phyloP scores from a whole-genome alignment of 345 rosid species.

The Populus davidiana region DNA sequence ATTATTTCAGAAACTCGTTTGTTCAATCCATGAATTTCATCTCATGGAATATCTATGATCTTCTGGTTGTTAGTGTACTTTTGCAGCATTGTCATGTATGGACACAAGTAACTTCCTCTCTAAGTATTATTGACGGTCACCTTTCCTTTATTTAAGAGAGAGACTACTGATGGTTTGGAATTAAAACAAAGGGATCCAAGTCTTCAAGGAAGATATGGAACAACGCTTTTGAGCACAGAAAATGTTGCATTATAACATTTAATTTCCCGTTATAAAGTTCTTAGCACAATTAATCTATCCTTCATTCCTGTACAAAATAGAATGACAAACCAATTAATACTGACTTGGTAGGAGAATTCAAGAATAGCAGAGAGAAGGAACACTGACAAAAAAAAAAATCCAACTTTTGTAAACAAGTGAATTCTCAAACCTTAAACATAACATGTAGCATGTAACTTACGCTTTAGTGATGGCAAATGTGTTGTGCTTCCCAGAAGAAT shows the following conservation, averaged over 20 bases:
- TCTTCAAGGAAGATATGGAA: neutral
- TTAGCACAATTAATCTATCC: neutral
- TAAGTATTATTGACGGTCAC: neutral
- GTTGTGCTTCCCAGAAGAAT: conserved; percentile 96
- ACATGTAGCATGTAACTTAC: conserved; percentile 44
- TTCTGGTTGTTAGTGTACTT: neutral
- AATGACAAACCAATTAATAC: neutral
- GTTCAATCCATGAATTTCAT: neutral
- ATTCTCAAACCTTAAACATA: neutral
- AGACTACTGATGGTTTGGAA: too few relatives aligned
- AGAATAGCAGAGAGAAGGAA: neutral
- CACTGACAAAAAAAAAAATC: neutral
- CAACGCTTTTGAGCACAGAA: neutral
- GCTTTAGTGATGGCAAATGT: conserved; percentile 73
- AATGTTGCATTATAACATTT: too few relatives aligned
- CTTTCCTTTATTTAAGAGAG: neutral
- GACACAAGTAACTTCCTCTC: neutral
- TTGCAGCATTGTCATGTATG: neutral
- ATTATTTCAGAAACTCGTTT: neutral
- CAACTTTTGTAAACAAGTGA: neutral
- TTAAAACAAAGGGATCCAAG: neutral
- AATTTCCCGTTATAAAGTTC: neutral
- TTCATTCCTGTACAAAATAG: neutral
- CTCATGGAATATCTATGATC: neutral
- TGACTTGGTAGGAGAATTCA: neutral